Evolutionary conservation across 192 early-diverging fungal species (phyloP).

Genomic region (Mortierella claussenii): DNA sequence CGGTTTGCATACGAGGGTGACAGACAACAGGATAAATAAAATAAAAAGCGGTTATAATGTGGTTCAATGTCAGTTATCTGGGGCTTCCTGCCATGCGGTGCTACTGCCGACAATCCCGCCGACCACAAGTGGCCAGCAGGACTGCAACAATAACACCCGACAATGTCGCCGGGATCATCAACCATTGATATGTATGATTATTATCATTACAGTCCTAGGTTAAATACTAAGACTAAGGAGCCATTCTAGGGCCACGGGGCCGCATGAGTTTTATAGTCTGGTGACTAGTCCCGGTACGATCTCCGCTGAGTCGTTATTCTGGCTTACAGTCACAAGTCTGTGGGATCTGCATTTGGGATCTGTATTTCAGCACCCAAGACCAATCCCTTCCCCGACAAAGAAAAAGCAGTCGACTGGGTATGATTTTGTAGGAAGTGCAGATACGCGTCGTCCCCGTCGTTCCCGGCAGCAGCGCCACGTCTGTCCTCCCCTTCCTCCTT

Average conservation of each 20-base stretch:
- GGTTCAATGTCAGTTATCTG: conserved; percentile 54
- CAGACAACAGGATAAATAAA: too few relatives aligned
- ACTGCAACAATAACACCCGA: conserved; percentile 27
- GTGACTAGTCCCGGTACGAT: conserved; percentile 10
- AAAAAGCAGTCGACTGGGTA: too few relatives aligned
- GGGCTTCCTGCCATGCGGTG: conserved; percentile 38
- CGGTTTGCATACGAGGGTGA: too few relatives aligned
- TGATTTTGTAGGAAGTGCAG: too few relatives aligned
- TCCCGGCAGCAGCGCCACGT: too few relatives aligned
- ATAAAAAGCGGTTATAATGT: conserved; percentile 1
- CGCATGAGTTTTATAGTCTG: conserved; percentile 15
- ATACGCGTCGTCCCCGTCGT: too few relatives aligned
- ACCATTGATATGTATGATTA: conserved; percentile 59
- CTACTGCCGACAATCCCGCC: neutral
- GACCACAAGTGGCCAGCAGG: conserved; percentile 7
- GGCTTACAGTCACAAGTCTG: too few relatives aligned
- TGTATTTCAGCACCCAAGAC: too few relatives aligned
- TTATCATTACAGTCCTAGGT: conserved; percentile 57
- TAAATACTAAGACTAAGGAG: conserved; percentile 56
- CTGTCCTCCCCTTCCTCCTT: too few relatives aligned
- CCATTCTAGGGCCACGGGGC: conserved; percentile 36
- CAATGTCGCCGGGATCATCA: conserved; percentile 50
- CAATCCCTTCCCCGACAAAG: too few relatives aligned
- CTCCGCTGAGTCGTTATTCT: too few relatives aligned
- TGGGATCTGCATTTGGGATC: too few relatives aligned